Conservation (phyloP, 2,329 filamentous ascomycete genomes). For the Aspergillus melleus region DNA sequence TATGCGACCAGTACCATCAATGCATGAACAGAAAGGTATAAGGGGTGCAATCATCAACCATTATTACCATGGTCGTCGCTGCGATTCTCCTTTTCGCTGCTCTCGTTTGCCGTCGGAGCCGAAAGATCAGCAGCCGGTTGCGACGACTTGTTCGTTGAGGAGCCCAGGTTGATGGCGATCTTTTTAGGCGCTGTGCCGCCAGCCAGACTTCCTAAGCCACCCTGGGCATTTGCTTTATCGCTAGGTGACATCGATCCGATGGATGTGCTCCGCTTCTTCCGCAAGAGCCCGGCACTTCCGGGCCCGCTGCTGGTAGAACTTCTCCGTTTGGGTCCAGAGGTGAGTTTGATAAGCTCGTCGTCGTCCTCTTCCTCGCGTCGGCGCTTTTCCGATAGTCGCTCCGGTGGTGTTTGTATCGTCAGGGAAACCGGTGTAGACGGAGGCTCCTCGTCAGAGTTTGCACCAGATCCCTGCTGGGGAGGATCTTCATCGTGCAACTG, state of each 20-base stretch:
- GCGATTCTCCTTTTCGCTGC: conserved; percentile 33
- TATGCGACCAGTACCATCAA: conserved; percentile 8
- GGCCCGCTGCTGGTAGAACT: conserved; percentile 43
- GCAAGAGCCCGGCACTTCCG: conserved; percentile 31
- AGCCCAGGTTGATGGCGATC: conserved; percentile 42
- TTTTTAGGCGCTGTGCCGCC: conserved; percentile 33
- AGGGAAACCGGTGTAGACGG: conserved; percentile 25
- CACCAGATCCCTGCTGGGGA: conserved; percentile 19
- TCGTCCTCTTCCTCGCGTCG: conserved; percentile 86
- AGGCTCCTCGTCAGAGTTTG: conserved; percentile 28
- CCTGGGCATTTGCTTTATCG: conserved; percentile 27
- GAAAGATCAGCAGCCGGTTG: conserved; percentile 16
- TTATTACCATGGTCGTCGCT: conserved; percentile 25
- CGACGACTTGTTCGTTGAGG: conserved; percentile 24
- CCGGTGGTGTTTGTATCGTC: conserved; percentile 55
- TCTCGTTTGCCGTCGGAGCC: conserved; percentile 18
- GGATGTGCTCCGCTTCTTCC: conserved; percentile 35
- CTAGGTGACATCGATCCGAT: conserved; percentile 23
- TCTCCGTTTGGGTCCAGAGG: conserved; percentile 50
- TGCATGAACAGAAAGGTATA: conserved; percentile 1
- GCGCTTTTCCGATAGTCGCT: conserved; percentile 83
- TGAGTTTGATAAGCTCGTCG: conserved; percentile 83
- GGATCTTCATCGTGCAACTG: conserved; percentile 20
- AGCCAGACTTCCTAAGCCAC: conserved; percentile 11
- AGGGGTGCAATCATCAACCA: conserved; percentile 16